Evolutionary conservation across 2,329 filamentous ascomycete genomes (phyloP), one percentile per base, ranked within the genome.

Genomic region (Cordyceps cateniannulata): DNA sequence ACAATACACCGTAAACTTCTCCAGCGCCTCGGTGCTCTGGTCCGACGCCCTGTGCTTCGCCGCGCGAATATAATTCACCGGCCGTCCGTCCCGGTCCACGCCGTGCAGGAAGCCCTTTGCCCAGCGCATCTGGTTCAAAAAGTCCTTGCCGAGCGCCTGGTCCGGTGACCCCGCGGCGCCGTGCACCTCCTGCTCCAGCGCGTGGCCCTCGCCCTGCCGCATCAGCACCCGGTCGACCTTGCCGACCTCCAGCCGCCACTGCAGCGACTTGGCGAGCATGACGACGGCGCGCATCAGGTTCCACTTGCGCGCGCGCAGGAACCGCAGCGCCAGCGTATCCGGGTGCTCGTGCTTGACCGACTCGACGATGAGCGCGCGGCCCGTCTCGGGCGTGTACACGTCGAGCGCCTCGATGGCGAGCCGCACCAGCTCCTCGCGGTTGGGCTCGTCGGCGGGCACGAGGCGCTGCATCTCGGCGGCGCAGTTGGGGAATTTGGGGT

Each of bases 291-390:
- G 90, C 60, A 95, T 87, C 32, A 95, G 85, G 70, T 96, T 90
- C 92, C 93, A 97, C 75, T 93, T 93, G 53, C 90, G 80, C 10
- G 90, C 90, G 60, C 90, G 81, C 63, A 95, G 77, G 73, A 93
- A 95, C 38, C 90, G 85, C 59, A 95, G 76, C 16, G 91, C 75
- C 29, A 93, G 77, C 5, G 86, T 87, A 75, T 97, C 92, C 0
- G 93, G 92, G 70, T 96, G 84, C 71, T 97, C 93, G 68, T 91
- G 87, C 77, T 96, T 96, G 62, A 91, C 83, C 89, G 96, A 93
- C 66, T 78, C 82, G 91, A 91, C 96, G 70, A 96, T 88, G 0
- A 90, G 86, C 14, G 79, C 78, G 57, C 90, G 84, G 65, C 96
- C 82, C 59, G 87, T 81, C 66, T 93, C 89, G 1, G 91, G 89